phyloP scores from a whole-genome alignment of 805 yeast genomes.

The Ogataea zsoltii region DNA sequence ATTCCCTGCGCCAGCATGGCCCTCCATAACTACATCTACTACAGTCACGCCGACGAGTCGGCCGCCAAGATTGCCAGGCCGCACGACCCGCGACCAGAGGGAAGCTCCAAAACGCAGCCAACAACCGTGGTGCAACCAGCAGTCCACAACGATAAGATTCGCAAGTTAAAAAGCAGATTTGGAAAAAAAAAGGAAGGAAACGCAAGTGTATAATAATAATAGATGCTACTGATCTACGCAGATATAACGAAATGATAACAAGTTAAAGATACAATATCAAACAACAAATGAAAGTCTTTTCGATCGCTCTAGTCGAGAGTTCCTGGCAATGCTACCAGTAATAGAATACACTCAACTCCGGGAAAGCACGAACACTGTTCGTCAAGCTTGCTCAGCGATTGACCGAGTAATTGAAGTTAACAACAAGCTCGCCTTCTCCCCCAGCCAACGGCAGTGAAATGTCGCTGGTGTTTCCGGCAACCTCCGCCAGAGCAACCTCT shows the following conservation, averaged over 20 bases:
- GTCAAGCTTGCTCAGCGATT: constrained; percentile 6
- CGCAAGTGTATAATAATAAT: no score
- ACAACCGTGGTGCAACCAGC: not conserved
- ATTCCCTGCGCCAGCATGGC: constrained; percentile 35
- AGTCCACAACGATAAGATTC: not conserved
- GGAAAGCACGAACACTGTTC: no score
- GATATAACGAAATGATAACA: no score
- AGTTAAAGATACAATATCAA: no score
- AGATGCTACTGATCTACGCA: no score
- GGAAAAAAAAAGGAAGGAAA: not conserved
- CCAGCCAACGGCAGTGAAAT: constrained; percentile 38
- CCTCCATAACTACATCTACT: constrained; percentile 44
- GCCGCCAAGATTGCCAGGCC: constrained; percentile 41
- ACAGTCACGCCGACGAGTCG: constrained; percentile 39
- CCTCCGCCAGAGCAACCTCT: constrained; percentile 51
- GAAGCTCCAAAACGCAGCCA: not conserved
- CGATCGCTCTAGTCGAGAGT: not conserved
- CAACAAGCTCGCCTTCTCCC: constrained; percentile 39
- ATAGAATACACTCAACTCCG: no score
- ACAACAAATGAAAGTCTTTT: no score
- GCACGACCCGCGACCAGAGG: constrained; percentile 32
- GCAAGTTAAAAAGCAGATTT: not conserved
- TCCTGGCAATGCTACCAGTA: no score
- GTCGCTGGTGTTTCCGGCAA: constrained; percentile 46
- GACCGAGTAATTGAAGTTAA: constrained; percentile 40